Conservation (phyloP, 495 filamentous ascomycete genomes). For the Darksidea phi region DNA sequence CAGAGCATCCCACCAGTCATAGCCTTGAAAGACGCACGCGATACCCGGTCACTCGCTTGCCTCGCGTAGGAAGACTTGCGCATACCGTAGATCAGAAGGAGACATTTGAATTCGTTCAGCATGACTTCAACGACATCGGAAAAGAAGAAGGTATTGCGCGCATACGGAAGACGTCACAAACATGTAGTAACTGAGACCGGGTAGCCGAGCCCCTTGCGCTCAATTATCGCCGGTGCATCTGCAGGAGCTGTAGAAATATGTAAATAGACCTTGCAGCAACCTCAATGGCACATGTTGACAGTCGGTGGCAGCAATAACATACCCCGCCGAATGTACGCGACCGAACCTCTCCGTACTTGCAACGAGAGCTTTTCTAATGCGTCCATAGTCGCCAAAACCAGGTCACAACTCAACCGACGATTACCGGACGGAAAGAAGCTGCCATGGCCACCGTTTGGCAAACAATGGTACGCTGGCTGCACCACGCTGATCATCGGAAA, state of each 20-base stretch:
- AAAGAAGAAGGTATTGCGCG: conserved; percentile 24
- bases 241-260: conserved; percentile 95
- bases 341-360: background rate
- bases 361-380: conserved; percentile 1
- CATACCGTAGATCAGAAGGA: no score
- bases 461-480: conserved; percentile 96
- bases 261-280: conserved; percentile 40
- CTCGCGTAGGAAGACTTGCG: no score
- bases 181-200: background rate
- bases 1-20: no score
- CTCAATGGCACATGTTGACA: conserved; percentile 8
- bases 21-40: no score
- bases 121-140: background rate
- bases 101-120: no score
- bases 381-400: conserved; percentile 80
- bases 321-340: conserved; percentile 86
- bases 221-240: conserved; percentile 81
- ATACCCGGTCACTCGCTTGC: no score
- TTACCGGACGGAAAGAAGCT: conserved; percentile 78
- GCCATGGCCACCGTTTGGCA: conserved; percentile 93
- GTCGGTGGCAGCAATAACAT: conserved; percentile 74
- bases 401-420: conserved; percentile 87
- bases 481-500: conserved; percentile 97
- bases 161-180: background rate
- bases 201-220: conserved; percentile 76